Evolutionary conservation across 2,329 filamentous ascomycete genomes (phyloP), one percentile per base, ranked within the genome.

Genomic region (Whalleya microplaca): DNA sequence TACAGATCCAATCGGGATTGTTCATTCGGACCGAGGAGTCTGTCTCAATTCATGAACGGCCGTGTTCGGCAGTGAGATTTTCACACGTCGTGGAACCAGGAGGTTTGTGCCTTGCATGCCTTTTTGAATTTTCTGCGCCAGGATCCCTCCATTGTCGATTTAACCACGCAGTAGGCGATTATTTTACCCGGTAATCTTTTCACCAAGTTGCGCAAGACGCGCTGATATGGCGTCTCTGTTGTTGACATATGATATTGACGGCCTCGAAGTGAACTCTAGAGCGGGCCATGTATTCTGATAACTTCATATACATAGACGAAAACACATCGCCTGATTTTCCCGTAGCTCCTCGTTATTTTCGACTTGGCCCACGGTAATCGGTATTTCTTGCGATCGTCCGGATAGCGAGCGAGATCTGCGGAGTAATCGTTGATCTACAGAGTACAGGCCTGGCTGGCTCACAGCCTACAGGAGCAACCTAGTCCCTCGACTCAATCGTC

Each of bases 11-110:
- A 44, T 61, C 54, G 52, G 53, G 37, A 45, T 51, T 45, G 54
- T n/a, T 56, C 32, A 61, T 58, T 67, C 65, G 64, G 61, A 58
- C 63, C 64, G 64, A 67, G 51, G 48, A 63, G 14, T 56, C 60
- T 55, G 45, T 47, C 37, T 55, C 47, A 63, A 56, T 58, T 45
- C 51, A 41, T 27, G 32, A 41, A 50, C 42, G 41, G 43, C 57
- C 53, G 48, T 45, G 41, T 55, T 57, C 56, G 54, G 52, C 54
- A 64, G 23, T 58, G 48, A 40, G 42, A 46, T 48, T 48, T 50
- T 60, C 48, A 46, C 50, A 45, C 44, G 55, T 50, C 41, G 41
- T 40, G 14, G 10, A 32, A 48, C 40, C 56, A 52, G 41, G 45
- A 48, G 45, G 48, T 23, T 46, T 41, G 58, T 63, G 53, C 60